phyloP scores from a whole-genome alignment of 345 rosid species.

The Chamaenerion angustifolium region DNA sequence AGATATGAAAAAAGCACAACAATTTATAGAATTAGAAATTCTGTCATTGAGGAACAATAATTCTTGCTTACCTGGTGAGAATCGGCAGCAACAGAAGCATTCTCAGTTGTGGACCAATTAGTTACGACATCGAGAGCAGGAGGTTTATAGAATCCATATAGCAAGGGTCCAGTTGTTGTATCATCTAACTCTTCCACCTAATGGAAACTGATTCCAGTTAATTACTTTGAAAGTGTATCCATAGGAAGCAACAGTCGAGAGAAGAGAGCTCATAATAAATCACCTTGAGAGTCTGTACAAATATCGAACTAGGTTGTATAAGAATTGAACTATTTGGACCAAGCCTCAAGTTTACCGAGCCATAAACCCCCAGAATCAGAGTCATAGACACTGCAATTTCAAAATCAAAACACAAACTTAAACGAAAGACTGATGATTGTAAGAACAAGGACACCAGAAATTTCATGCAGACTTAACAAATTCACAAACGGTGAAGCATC shows the following conservation, averaged over 20 bases:
- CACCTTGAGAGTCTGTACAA: constrained; percentile 43
- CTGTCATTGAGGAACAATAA: background rate
- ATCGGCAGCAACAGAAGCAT: constrained; percentile 19
- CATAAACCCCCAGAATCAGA: constrained; percentile 37
- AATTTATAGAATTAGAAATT: no score
- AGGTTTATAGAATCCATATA: constrained; percentile 28
- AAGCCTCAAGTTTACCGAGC: constrained; percentile 26
- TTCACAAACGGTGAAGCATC: no score
- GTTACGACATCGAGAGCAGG: constrained; percentile 29
- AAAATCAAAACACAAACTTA: background rate
- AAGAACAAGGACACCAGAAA: no score
- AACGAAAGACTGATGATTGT: background rate
- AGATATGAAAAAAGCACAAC: background rate
- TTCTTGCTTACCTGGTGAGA: constrained; percentile 23
- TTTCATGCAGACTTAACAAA: no score
- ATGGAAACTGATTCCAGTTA: constrained; percentile 1
- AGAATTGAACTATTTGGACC: constrained; percentile 35
- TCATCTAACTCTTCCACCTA: constrained; percentile 24
- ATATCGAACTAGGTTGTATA: constrained; percentile 21
- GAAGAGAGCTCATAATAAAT: no score
- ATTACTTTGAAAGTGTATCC: no score
- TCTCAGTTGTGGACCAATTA: constrained; percentile 30
- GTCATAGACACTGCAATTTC: constrained; percentile 34
- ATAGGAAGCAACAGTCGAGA: no score
- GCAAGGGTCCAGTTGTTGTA: constrained; percentile 20